A percentile compares a stretch with the other conserved stretches of the same genome.
Conservation (phyloP, 805 yeast genomes). For the Candida pseudoglaebosa region DNA sequence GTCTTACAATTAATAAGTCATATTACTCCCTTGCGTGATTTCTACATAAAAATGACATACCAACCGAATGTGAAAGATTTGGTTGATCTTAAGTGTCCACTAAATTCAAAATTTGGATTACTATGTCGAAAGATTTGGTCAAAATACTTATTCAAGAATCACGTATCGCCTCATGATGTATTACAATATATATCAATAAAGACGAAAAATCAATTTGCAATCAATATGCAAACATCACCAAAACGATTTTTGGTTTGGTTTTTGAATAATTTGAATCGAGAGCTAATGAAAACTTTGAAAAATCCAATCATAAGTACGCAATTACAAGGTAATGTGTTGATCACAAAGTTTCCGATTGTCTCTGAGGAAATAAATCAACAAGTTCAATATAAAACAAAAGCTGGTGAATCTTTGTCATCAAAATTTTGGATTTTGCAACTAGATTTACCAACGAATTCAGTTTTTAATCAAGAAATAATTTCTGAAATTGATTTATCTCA, state of each 20-base stretch:
- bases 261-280: conserved; percentile 41
- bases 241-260: conserved; percentile 58
- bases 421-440: conserved; percentile 53
- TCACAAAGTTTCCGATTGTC: conserved; percentile 15
- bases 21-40: conserved; percentile 42
- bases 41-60: conserved; percentile 28
- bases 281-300: conserved; percentile 9
- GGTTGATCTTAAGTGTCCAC: conserved; percentile 13
- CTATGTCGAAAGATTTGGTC: conserved; percentile 65
- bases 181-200: conserved; percentile 43
- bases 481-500: conserved; percentile 6
- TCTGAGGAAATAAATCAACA: conserved; percentile 13
- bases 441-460: conserved; percentile 49
- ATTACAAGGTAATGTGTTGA: conserved; percentile 53
- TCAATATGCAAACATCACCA: conserved; percentile 46
- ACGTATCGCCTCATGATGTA: conserved; percentile 66
- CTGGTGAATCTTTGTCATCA: conserved; percentile 1
- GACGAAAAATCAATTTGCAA: conserved; percentile 42
- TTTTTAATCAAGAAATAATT: conserved; percentile 4
- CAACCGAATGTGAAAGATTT: conserved; percentile 11
- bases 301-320: conserved; percentile 22
- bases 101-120: conserved; percentile 42
- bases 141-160: conserved; percentile 49
- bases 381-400: conserved; percentile 21
- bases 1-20: conserved; percentile 56